These are phyloP conservation scores for Phytophthora constricta DNA, from an alignment of 352 stramenopile genomes.

Conservation along the genomic window DNA sequence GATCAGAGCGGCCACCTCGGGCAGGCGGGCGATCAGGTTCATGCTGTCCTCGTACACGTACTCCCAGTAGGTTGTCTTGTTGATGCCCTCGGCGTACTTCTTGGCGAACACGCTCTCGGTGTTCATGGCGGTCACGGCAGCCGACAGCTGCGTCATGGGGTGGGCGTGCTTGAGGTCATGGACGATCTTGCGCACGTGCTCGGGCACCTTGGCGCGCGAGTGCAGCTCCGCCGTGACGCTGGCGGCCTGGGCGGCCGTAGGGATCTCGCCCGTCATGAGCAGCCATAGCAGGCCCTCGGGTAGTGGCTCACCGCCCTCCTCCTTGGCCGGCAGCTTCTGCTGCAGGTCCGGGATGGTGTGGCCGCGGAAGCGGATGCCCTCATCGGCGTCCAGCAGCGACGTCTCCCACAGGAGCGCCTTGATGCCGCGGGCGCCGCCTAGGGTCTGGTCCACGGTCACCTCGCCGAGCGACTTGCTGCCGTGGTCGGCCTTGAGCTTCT, in stretches of 20 bases:
- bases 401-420: slow-evolving; percentile 99
- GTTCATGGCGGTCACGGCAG: slow-evolving; percentile 94
- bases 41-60: slow-evolving; percentile 98
- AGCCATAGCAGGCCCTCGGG: slow-evolving; percentile 98
- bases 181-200: slow-evolving; percentile 96
- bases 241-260: slow-evolving; percentile 96
- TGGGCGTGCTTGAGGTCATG: slow-evolving; percentile 97
- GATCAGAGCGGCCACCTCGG: slow-evolving; percentile 98
- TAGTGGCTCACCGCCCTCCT: slow-evolving; percentile 95
- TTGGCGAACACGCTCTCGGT: slow-evolving; percentile 97
- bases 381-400: slow-evolving; percentile 93
- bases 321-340: slow-evolving; percentile 92
- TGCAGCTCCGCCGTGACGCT: slow-evolving; percentile 97
- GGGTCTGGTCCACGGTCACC: slow-evolving; percentile 97
- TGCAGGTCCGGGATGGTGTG: slow-evolving; percentile 99
- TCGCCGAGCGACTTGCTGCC: slow-evolving; percentile 92
- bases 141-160: slow-evolving; percentile 99
- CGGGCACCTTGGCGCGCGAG: slow-evolving; percentile 93
- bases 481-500: slow-evolving; percentile 95
- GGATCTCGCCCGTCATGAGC: slow-evolving; percentile 97
- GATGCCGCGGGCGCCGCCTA: slow-evolving; percentile 96
- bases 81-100: slow-evolving; percentile 96
- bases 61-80: slow-evolving; percentile 99
- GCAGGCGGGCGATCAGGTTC: slow-evolving; percentile 97
- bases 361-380: slow-evolving; percentile 99